Conservation (phyloP, 495 filamentous ascomycete genomes). For the Aspergillus hancockii region DNA sequence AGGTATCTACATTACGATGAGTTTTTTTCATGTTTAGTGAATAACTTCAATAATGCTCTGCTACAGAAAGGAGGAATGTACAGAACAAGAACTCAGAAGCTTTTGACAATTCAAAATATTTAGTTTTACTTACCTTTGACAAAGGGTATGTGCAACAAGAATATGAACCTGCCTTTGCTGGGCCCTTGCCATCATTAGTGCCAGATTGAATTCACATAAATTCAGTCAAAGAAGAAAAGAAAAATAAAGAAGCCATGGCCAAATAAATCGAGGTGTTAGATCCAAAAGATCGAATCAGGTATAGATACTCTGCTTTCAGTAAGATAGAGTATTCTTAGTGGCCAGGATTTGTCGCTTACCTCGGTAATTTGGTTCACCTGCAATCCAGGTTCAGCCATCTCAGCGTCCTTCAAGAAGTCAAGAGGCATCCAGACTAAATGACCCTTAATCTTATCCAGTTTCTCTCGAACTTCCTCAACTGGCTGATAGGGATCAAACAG, state of each 20-base stretch:
- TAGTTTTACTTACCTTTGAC: not conserved
- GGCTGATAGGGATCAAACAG: constrained; percentile 77
- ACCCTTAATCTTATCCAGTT: constrained; percentile 77
- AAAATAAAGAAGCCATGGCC: not conserved
- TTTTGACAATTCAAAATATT: no score
- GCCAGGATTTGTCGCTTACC: constrained; percentile 29
- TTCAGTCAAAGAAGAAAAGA: not conserved
- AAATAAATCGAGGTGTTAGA: not conserved
- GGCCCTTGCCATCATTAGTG: not conserved
- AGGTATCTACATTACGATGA: no score
- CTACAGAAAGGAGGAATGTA: no score
- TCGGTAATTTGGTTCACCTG: constrained; percentile 73
- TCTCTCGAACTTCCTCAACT: constrained; percentile 65
- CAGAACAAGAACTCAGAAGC: no score
- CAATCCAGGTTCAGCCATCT: constrained; percentile 89
- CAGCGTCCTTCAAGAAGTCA: constrained; percentile 78
- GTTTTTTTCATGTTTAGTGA: no score
- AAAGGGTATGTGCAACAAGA: not conserved
- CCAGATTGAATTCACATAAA: not conserved
- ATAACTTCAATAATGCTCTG: no score
- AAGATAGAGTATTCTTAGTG: constrained; percentile 5
- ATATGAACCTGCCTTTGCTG: not conserved
- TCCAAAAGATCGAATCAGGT: constrained; percentile 20
- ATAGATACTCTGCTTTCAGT: constrained; percentile 41
- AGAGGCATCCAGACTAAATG: constrained; percentile 97